A percentile compares a stretch with the other conserved stretches of the same genome.
phyloP scores from a whole-genome alignment of 495 filamentous ascomycete species.

The Penicillium pancosmium region DNA sequence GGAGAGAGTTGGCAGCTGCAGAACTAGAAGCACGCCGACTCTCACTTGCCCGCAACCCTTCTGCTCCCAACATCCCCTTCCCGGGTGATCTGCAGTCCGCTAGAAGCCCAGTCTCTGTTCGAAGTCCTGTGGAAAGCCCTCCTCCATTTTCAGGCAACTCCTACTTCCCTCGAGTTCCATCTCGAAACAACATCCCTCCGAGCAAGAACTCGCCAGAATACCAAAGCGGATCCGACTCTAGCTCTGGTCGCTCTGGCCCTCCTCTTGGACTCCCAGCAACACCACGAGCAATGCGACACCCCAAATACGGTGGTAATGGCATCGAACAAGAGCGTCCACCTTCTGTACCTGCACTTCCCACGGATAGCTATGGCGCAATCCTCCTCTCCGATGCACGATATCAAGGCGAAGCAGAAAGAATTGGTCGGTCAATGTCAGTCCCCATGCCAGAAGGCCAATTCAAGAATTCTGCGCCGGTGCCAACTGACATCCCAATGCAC shows the following conservation, averaged over 20 bases:
- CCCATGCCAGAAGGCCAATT: constrained; percentile 62
- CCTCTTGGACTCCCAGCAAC: constrained; percentile 76
- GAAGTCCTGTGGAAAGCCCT: constrained; percentile 39
- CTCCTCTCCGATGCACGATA: constrained; percentile 67
- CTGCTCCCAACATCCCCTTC: constrained; percentile 76
- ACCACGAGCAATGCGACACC: constrained; percentile 81
- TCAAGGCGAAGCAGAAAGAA: constrained; percentile 56
- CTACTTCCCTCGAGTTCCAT: constrained; percentile 48
- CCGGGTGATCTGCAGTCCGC: constrained; percentile 61
- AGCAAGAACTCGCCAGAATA: constrained; percentile 52
- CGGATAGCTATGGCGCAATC: constrained; percentile 39
- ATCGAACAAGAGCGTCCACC: constrained; percentile 59
- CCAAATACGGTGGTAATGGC: constrained; percentile 60
- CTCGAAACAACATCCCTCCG: constrained; percentile 33
- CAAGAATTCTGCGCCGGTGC: constrained; percentile 32
- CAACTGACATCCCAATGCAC: constrained; percentile 54
- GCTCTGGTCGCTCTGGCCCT: constrained; percentile 43
- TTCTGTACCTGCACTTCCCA: constrained; percentile 67
- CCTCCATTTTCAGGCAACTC: constrained; percentile 36
- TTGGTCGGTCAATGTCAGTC: constrained; percentile 72
- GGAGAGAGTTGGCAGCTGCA: constrained; percentile 78
- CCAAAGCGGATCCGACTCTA: constrained; percentile 47
- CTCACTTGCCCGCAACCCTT: constrained; percentile 77
- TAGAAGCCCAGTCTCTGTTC: constrained; percentile 29
- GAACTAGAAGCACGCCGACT: constrained; percentile 85